Evolutionary conservation across 495 filamentous ascomycete genomes (phyloP).

Genomic region (Aspergillus mulundensis): DNA sequence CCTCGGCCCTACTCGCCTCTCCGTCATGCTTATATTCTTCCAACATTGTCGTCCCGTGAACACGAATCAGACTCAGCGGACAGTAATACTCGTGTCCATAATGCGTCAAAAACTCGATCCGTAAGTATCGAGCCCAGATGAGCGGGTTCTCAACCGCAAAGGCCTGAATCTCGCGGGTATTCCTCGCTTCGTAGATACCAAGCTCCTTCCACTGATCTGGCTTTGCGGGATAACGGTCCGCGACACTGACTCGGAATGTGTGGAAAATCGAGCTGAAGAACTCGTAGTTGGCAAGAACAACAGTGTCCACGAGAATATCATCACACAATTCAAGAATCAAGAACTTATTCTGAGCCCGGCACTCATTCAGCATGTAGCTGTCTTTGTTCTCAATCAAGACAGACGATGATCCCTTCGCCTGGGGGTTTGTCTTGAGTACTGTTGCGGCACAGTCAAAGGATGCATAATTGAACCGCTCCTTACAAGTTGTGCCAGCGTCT

Average conservation of each 20-base stretch:
- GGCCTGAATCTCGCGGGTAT: conserved; percentile 88
- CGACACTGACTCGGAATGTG: conserved; percentile 82
- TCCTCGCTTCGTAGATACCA: conserved; percentile 83
- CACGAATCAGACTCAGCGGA: conserved; percentile 80
- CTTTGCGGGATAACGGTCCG: conserved; percentile 91
- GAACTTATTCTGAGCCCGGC: conserved; percentile 82
- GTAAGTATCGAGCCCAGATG: conserved; percentile 91
- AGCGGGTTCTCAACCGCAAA: conserved; percentile 89
- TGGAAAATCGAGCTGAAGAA: conserved; percentile 98
- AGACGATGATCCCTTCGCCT: conserved; percentile 78
- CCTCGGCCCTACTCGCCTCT: conserved; percentile 57
- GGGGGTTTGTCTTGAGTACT: conserved; percentile 80
- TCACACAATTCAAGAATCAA: conserved; percentile 86
- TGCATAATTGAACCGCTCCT: conserved; percentile 94
- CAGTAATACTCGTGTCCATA: conserved; percentile 97
- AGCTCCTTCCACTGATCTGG: conserved; percentile 86
- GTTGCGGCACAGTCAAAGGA: conserved; percentile 96
- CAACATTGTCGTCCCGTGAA: conserved; percentile 96
- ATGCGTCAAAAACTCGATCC: conserved; percentile 87
- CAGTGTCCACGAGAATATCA: conserved; percentile 91
- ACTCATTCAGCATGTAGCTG: conserved; percentile 96
- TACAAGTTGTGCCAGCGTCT: conserved; percentile 91
- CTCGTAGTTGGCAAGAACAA: conserved; percentile 95
- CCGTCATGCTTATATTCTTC: conserved; percentile 80
- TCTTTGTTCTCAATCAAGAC: conserved; percentile 96